Evolutionary conservation across 1,284 basidiomycete genomes (phyloP).

Genomic region (Pterulicium gracile): DNA sequence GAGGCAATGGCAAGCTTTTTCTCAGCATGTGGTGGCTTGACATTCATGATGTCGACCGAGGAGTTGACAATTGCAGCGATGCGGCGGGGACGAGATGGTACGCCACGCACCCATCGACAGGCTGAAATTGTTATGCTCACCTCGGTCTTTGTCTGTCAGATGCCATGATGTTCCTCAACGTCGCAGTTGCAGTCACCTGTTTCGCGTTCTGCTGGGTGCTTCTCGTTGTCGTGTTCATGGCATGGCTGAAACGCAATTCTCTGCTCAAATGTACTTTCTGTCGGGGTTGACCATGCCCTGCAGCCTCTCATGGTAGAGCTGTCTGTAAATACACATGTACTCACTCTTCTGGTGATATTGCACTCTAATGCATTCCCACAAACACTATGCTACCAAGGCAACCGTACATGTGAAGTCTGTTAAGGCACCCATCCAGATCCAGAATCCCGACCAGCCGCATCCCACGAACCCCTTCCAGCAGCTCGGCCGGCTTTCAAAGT

Average conservation of each 20-base stretch:
- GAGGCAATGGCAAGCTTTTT: conserved; percentile 87
- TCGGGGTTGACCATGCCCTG: too few relatives aligned
- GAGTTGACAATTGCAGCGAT: conserved; percentile 88
- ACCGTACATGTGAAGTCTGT: conserved; percentile 64
- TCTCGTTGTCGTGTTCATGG: conserved; percentile 64
- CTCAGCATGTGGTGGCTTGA: conserved; percentile 79
- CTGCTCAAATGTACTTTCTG: conserved; percentile 29
- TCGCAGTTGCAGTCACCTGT: conserved; percentile 75
- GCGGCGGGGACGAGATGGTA: conserved; percentile 81
- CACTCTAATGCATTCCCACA: not conserved
- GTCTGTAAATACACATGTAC: not conserved
- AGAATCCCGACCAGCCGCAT: conserved; percentile 84
- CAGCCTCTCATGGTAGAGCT: too few relatives aligned
- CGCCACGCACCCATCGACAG: conserved; percentile 15
- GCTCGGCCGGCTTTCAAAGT: conserved; percentile 73
- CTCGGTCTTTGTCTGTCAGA: too few relatives aligned
- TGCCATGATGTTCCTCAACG: conserved; percentile 79
- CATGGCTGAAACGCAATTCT: conserved; percentile 55
- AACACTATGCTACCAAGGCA: not conserved
- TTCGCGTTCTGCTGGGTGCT: conserved; percentile 76
- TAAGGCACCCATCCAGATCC: conserved; percentile 79
- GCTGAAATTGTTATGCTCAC: not conserved
- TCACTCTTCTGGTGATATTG: not conserved
- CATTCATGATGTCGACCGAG: conserved; percentile 89
- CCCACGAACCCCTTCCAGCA: conserved; percentile 90